phyloP scores from a whole-genome alignment of 2,329 filamentous ascomycete genomes.

The Botrytis squamosa region DNA sequence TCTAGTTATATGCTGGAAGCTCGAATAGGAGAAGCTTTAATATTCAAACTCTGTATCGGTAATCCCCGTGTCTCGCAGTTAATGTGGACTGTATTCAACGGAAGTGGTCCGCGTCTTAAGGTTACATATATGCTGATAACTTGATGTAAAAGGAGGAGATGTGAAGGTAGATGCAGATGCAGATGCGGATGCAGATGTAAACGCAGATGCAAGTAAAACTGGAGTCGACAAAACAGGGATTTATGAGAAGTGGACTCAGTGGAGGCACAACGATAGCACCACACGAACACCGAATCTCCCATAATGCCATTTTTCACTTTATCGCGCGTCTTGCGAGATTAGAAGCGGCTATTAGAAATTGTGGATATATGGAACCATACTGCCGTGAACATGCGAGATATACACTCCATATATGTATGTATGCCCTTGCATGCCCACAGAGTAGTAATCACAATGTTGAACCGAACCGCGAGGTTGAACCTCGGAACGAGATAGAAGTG shows the following conservation, averaged over 20 bases:
- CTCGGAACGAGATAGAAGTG: conserved; percentile 2
- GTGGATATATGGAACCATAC: background rate
- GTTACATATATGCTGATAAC: background rate
- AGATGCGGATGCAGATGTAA: background rate
- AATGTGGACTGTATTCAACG: background rate
- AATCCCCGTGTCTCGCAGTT: background rate
- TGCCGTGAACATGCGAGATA: background rate
- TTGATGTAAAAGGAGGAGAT: background rate
- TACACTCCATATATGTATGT: background rate
- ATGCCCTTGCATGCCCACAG: background rate
- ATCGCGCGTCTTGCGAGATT: conserved; percentile 13
- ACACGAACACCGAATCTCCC: background rate
- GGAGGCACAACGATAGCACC: background rate
- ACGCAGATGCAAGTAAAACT: background rate
- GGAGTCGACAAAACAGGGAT: background rate
- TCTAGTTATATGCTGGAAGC: background rate
- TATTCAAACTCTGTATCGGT: background rate
- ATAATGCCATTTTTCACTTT: conserved; percentile 4
- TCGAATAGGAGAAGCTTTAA: background rate
- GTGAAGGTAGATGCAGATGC: background rate
- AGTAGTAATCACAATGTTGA: background rate
- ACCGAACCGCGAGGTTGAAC: background rate
- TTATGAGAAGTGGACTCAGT: background rate
- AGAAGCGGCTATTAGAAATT: conserved; percentile 4
- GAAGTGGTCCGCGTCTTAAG: background rate